These are phyloP conservation scores for Boletus sp. DNA, from an alignment of 1,284 basidiomycete genomes.

Conservation along the genomic window DNA sequence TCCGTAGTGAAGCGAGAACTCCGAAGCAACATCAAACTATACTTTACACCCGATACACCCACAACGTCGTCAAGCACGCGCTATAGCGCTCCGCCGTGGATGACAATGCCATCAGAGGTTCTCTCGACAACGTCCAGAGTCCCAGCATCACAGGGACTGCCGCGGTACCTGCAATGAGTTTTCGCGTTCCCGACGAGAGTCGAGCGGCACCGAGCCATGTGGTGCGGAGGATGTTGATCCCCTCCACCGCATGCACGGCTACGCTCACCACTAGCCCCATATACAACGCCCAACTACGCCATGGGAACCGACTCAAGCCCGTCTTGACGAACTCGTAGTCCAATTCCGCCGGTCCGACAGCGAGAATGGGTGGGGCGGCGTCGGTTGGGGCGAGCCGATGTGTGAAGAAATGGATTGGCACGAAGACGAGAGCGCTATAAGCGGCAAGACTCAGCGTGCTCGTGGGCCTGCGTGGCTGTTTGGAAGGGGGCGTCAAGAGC, in stretches of 20 bases:
- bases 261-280: constrained; percentile 49
- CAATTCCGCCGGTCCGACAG: constrained; percentile 65
- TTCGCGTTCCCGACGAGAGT: constrained; percentile 27
- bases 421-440: constrained; percentile 49
- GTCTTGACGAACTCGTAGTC: constrained; percentile 74
- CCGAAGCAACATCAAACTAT: not conserved
- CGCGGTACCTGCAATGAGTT: constrained; percentile 33
- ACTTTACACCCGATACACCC: constrained; percentile 25
- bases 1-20: not conserved
- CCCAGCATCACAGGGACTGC: constrained; percentile 53
- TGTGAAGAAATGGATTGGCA: constrained; percentile 60
- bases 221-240: constrained; percentile 49
- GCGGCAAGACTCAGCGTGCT: constrained; percentile 53
- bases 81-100: constrained; percentile 48
- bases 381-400: constrained; percentile 50
- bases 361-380: constrained; percentile 43
- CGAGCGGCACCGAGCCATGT: constrained; percentile 27
- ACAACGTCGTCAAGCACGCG: constrained; percentile 19
- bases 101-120: constrained; percentile 54
- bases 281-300: constrained; percentile 58
- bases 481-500: constrained; percentile 37
- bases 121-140: constrained; percentile 47
- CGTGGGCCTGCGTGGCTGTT: constrained; percentile 38
- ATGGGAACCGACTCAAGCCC: constrained; percentile 57
- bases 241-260: constrained; percentile 57